Conservation (phyloP, 768 basidiomycete species). For the Tulasnella sp. region DNA sequence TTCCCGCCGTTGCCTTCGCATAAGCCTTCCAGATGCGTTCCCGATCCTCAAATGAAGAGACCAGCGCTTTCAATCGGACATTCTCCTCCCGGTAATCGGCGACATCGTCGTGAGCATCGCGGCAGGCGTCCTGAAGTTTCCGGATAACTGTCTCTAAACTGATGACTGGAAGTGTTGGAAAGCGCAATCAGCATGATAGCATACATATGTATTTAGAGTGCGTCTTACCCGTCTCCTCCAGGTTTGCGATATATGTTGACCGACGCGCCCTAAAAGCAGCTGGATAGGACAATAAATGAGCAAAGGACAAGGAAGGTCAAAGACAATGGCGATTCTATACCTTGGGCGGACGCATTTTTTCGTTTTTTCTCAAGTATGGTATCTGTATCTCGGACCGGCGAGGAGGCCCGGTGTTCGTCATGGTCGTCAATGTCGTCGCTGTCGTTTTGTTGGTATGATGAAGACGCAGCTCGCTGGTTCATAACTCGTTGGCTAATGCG, state of each 20-base stretch:
- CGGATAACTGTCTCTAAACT: constrained; percentile 76
- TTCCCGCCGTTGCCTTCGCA: constrained; percentile 16
- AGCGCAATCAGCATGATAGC: background rate
- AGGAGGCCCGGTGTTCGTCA: background rate
- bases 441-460: background rate
- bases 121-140: constrained; percentile 70
- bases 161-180: constrained; percentile 50
- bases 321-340: constrained; percentile 49
- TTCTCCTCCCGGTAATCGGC: constrained; percentile 57
- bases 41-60: constrained; percentile 35
- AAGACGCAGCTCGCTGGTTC: background rate
- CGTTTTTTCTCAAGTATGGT: constrained; percentile 23
- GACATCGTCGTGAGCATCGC: constrained; percentile 51
- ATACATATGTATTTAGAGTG: constrained; percentile 8
- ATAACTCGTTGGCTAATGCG: too few relatives aligned
- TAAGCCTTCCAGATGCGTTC: constrained; percentile 28
- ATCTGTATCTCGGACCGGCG: background rate
- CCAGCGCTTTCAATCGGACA: constrained; percentile 32
- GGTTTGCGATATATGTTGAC: constrained; percentile 77
- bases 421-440: constrained; percentile 1
- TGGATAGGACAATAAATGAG: background rate
- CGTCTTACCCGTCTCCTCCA: constrained; percentile 59
- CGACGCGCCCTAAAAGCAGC: constrained; percentile 29
- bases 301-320: background rate
- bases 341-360: constrained; percentile 85